Evolutionary conservation across 306 rosid species (phyloP), one percentile per base, ranked within the genome.

Genomic region (Vigna unguiculata): DNA sequence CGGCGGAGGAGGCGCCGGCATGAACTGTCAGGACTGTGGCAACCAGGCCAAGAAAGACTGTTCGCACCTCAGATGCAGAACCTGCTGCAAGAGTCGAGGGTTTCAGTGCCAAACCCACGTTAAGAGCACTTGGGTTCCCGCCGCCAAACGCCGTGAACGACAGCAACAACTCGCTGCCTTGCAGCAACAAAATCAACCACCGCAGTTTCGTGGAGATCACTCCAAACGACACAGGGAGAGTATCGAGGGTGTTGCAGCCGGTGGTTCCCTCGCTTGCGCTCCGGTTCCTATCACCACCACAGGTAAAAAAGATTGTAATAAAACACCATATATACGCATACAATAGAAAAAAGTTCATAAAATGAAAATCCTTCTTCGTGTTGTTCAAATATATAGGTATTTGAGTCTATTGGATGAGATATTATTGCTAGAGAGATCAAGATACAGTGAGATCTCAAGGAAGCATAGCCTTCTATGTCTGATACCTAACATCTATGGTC

Each of bases 71-170:
- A 53, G 99, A 65, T 95, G 99, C 82, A 81, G 99, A 40, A 95
- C 99, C 17, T 95, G 99, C 60, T 95, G 99, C 54, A 92, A 90
- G 78, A 95, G 97, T 80, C 91, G 99, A 85, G 99, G 99, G 88
- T 85, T 90, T 85, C 97, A 83, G 68, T 95, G 99, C 66, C 91
- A 84, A 32, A 95, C 99, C 2, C 99, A 95, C 84, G 90, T 95
- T 6, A 95, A 85, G 88, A 95, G 99, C 88, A 95, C 99, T 24
- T 95, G 99, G 99, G 97, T 95, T 60, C 96, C 99, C 0, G 99
- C 99, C 0, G 86, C 97, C 0, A 95, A 78, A 62, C 95, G 99
- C 80, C 93, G 99, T 2, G 99, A 95, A 58, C 84, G 99, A 9
- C 99, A 87, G 20, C 92, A 93, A 17, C 96, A 91, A 19, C 90